Evolutionary conservation across 2,329 filamentous ascomycete genomes (phyloP).

Genomic region (Clonostachys sp.): DNA sequence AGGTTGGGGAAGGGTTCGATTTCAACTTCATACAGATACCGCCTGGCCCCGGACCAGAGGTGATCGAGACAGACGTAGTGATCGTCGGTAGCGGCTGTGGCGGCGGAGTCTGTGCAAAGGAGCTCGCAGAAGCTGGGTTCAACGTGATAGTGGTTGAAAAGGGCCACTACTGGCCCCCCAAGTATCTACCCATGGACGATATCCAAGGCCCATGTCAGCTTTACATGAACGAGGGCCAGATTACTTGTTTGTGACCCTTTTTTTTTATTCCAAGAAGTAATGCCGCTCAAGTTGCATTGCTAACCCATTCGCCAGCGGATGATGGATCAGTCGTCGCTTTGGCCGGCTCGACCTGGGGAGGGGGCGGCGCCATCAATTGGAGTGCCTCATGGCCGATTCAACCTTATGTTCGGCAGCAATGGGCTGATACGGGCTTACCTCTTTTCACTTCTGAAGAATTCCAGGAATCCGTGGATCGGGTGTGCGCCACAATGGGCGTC

Average conservation of each 20-base stretch:
- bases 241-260: not conserved
- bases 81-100: slow-evolving; percentile 79
- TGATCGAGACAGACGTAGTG: slow-evolving; percentile 71
- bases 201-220: slow-evolving; percentile 3
- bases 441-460: slow-evolving; percentile 68
- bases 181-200: slow-evolving; percentile 60
- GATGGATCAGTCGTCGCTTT: slow-evolving; percentile 55
- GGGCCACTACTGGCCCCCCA: slow-evolving; percentile 61
- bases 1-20: not conserved
- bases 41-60: slow-evolving; percentile 29
- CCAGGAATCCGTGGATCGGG: slow-evolving; percentile 67
- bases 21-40: slow-evolving; percentile 49
- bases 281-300: not conserved
- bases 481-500: slow-evolving; percentile 73
- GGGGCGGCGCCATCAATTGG: slow-evolving; percentile 80
- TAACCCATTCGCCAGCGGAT: not conserved
- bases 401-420: slow-evolving; percentile 67
- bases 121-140: slow-evolving; percentile 64
- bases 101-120: slow-evolving; percentile 70
- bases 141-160: slow-evolving; percentile 73
- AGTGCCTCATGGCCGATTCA: slow-evolving; percentile 55
- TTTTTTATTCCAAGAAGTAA: not conserved
- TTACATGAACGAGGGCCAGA: not conserved
- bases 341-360: slow-evolving; percentile 68
- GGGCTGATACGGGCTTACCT: slow-evolving; percentile 61